Conservation (phyloP, 164 flowering plant species). For the Tetracentron sinense region DNA sequence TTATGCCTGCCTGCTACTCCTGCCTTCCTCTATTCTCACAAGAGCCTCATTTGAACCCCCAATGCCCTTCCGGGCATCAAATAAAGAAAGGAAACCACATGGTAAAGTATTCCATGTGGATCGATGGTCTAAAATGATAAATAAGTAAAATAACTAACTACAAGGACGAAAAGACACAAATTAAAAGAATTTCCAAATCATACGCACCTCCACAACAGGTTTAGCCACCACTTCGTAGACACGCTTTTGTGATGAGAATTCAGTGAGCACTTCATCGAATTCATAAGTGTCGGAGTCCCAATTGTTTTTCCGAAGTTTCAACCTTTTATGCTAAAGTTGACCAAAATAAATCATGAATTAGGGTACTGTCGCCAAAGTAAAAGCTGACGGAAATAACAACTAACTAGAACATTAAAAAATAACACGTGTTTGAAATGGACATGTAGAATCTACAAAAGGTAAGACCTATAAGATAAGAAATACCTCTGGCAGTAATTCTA, state of each 20-base stretch:
- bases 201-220: slow-evolving; percentile 93
- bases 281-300: slow-evolving; percentile 95
- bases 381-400: slow-evolving; percentile 4
- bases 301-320: slow-evolving; percentile 88
- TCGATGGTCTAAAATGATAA: too few species aligned
- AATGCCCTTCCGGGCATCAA: too few species aligned
- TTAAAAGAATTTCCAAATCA: neutral
- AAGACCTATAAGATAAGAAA: neutral
- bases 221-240: slow-evolving; percentile 98
- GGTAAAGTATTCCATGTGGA: too few species aligned
- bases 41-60: too few species aligned
- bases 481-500: slow-evolving; percentile 96
- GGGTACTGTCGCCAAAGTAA: neutral
- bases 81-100: too few species aligned
- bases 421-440: neutral
- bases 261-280: slow-evolving; percentile 97
- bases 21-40: too few species aligned
- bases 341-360: slow-evolving; percentile 10
- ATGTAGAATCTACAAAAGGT: neutral
- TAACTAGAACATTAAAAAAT: neutral
- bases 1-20: too few species aligned
- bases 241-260: slow-evolving; percentile 95
- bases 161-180: neutral
- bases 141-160: too few species aligned
- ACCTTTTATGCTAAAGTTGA: slow-evolving; percentile 71